These are phyloP conservation scores for Phytopythium delawarense DNA, from an alignment of 352 stramenopile species.

Conservation along the genomic window DNA sequence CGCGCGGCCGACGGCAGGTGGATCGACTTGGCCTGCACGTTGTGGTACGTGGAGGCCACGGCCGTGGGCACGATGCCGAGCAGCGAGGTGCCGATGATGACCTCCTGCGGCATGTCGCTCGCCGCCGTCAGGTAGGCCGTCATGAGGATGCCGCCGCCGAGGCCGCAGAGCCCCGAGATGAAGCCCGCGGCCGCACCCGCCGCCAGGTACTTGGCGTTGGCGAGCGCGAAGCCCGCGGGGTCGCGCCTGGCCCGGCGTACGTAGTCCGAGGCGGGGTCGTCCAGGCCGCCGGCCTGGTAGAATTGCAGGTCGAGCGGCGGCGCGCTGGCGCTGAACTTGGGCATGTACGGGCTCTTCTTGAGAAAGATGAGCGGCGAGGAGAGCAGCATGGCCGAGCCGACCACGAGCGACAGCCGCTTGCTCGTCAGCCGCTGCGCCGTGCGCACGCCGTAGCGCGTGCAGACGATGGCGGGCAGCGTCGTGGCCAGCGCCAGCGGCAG, in stretches of 20 bases:
- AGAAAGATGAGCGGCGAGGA: slow-evolving; percentile 79
- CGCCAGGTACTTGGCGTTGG: slow-evolving; percentile 76
- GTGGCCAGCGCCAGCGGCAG: slow-evolving; percentile 64
- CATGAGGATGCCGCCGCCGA: slow-evolving; percentile 83
- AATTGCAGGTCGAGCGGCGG: slow-evolving; percentile 76
- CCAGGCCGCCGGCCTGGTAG: slow-evolving; percentile 22
- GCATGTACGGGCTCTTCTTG: slow-evolving; percentile 76
- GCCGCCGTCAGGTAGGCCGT: slow-evolving; percentile 81
- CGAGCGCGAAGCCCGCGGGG: slow-evolving; percentile 34
- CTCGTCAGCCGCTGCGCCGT: slow-evolving; percentile 70
- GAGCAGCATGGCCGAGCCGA: slow-evolving; percentile 72
- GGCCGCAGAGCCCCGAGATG: slow-evolving; percentile 78
- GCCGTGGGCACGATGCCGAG: slow-evolving; percentile 79
- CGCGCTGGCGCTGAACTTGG: slow-evolving; percentile 55
- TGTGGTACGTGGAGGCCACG: slow-evolving; percentile 76
- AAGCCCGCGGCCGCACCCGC: slow-evolving; percentile 72
- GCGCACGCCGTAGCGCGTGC: slow-evolving; percentile 76
- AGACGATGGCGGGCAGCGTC: slow-evolving; percentile 73
- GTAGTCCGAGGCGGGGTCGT: slow-evolving; percentile 25
- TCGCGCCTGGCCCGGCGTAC: slow-evolving; percentile 37
- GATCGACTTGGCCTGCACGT: slow-evolving; percentile 73
- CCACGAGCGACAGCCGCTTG: slow-evolving; percentile 71
- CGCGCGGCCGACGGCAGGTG: slow-evolving; percentile 67
- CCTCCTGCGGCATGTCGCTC: slow-evolving; percentile 82
- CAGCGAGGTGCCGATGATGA: slow-evolving; percentile 82